These are phyloP conservation scores for Monosporascus sp. DNA, from an alignment of 2,329 filamentous ascomycete species.

Conservation along the genomic window DNA sequence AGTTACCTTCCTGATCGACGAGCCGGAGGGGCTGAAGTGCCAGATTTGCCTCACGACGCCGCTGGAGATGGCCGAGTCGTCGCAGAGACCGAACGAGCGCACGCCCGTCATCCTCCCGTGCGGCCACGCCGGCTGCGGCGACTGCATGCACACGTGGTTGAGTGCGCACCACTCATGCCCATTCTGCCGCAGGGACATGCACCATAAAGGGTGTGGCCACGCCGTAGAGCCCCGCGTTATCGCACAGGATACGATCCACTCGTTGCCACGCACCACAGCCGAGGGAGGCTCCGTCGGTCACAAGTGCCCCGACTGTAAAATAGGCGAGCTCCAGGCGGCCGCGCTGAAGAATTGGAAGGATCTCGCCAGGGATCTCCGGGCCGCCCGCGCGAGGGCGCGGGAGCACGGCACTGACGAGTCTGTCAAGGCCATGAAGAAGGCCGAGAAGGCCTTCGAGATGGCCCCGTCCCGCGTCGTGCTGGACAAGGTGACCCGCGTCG, in stretches of 20 bases:
- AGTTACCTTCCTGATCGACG: conserved; percentile 22
- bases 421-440: conserved; percentile 3
- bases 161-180: conserved; percentile 22
- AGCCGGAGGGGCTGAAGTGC: conserved; percentile 15
- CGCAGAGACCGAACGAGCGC: not conserved
- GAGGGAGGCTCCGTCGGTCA: conserved; percentile 22
- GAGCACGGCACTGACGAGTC: conserved; percentile 5
- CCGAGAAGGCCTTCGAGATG: conserved; percentile 11
- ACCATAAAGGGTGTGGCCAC: conserved; percentile 26
- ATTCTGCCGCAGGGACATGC: conserved; percentile 27
- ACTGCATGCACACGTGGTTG: conserved; percentile 26
- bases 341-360: conserved; percentile 5
- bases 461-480: not conserved
- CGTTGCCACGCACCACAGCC: conserved; percentile 27
- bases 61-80: conserved; percentile 8
- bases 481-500: not conserved
- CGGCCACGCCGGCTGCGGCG: conserved; percentile 27
- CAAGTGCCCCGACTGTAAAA: conserved; percentile 12
- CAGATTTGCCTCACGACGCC: conserved; percentile 17
- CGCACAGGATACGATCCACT: conserved; percentile 23
- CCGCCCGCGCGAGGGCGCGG: conserved; percentile 1
- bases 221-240: conserved; percentile 18
- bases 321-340: not conserved
- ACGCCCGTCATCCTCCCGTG: conserved; percentile 28
- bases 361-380: conserved; percentile 6